A percentile compares a stretch with the other conserved stretches of the same genome.
Conservation (phyloP, 495 filamentous ascomycete genomes). For the Penicillium ochrochloron region DNA sequence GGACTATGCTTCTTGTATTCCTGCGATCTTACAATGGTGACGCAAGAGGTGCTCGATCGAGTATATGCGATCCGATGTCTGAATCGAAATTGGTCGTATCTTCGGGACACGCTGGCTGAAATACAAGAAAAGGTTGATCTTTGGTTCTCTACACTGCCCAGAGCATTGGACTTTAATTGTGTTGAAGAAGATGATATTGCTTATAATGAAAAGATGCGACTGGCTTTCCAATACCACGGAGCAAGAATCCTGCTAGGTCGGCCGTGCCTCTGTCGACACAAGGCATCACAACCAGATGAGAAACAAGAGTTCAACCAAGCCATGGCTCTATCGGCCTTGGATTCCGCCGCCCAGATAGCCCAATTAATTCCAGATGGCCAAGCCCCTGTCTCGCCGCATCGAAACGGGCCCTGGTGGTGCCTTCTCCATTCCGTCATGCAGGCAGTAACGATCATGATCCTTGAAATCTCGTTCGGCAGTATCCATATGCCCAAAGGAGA, state of each 20-base stretch:
- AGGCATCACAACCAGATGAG: constrained; percentile 31
- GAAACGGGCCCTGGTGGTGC: constrained; percentile 63
- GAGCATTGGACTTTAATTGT: constrained; percentile 50
- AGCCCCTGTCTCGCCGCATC: constrained; percentile 45
- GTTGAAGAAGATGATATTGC: constrained; percentile 29
- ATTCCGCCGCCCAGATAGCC: constrained; percentile 56
- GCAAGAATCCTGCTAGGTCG: constrained; percentile 61
- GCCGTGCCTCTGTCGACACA: constrained; percentile 63
- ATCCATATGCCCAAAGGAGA: constrained; percentile 56
- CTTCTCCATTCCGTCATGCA: constrained; percentile 67
- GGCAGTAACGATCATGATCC: constrained; percentile 59
- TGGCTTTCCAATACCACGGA: constrained; percentile 62
- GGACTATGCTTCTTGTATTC: constrained; percentile 51
- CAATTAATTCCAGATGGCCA: constrained; percentile 50
- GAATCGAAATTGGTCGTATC: constrained; percentile 56
- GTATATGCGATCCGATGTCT: constrained; percentile 59
- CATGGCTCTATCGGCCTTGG: constrained; percentile 55
- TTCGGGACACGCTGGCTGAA: constrained; percentile 55
- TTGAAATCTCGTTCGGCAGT: constrained; percentile 60
- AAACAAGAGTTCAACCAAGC: constrained; percentile 52
- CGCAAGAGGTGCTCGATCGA: constrained; percentile 53
- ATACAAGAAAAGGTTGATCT: constrained; percentile 53
- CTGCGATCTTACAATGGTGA: constrained; percentile 54
- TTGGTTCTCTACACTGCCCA: constrained; percentile 56
- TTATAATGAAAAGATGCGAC: constrained; percentile 38